phyloP scores from a whole-genome alignment of 495 filamentous ascomycete species.

The Tuber microsphaerosporum region DNA sequence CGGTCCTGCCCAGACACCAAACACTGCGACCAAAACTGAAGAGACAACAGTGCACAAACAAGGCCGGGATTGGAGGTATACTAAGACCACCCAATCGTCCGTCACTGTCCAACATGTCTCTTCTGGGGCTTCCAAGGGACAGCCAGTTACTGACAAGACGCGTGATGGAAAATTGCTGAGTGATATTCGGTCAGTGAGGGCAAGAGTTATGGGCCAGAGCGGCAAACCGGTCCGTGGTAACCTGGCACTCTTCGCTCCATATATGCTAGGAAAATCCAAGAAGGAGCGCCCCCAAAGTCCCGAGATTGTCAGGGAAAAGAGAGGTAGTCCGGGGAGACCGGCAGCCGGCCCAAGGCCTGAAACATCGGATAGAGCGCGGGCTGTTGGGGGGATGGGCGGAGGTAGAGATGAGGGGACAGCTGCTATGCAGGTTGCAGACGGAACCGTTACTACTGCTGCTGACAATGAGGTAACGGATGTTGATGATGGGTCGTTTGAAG shows the following conservation, averaged over 20 bases:
- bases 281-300: background rate
- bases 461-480: conserved; percentile 14
- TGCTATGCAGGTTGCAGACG: background rate
- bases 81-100: conserved; percentile 6
- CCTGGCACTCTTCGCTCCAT: conserved; percentile 36
- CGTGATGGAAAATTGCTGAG: conserved; percentile 38
- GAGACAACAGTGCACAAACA: conserved; percentile 9
- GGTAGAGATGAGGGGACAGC: conserved; percentile 10
- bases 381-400: conserved; percentile 22
- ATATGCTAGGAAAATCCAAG: conserved; percentile 31
- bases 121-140: conserved; percentile 14
- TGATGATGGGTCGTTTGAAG: conserved; percentile 25
- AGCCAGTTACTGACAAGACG: conserved; percentile 29
- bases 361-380: conserved; percentile 16
- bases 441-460: background rate
- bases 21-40: background rate
- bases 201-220: conserved; percentile 21
- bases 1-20: conserved; percentile 13
- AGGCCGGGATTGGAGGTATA: conserved; percentile 8
- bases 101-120: conserved; percentile 15
- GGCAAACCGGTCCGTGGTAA: conserved; percentile 25
- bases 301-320: background rate
- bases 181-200: conserved; percentile 40
- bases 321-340: background rate
- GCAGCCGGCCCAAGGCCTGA: conserved; percentile 6